Base-by-base conservation (phyloP, 768 basidiomycete species). In the Neoboletus magnificus region DNA sequence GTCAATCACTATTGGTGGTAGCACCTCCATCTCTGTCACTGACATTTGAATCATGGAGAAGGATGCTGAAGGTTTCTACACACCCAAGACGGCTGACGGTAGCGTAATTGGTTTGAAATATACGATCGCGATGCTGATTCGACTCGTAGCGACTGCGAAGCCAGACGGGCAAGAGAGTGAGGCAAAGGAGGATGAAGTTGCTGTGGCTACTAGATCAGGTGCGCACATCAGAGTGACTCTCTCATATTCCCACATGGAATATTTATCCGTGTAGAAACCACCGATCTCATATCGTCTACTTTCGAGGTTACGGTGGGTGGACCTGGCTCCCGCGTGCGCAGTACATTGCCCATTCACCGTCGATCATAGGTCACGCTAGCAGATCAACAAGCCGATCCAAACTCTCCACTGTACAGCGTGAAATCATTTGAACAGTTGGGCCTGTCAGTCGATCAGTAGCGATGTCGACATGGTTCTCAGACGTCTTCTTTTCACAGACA, bases 371-470 rank as follows among this genome's bases (percentile, higher is more conserved):
- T 99, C 59, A 98, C 94, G 20, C 81, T 98, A 55, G 94, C 94
- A 48, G 95, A 98, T 74, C 92, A 96, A 69, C 97, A 98, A 74
- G 85, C 82, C 29, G 92, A 99, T 67, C 91, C 93, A 39, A 87
- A 96, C 68, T 98, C 96, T n/a, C 97, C 96, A 4, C 74, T 99
- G 16, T 96, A 82, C 73, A 96, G 93, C 52, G 89, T 83, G 29
- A 96, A 98, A 71, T 86, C 89, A 0, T 99, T 99, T 60, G 94
- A 99, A 69, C 90, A 98, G 61, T 84, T 99, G 43, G 95, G 95
- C 56, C 73, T 99, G 94, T 98, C 36, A 65, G 93, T 81, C 6
- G 12, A 30, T 32, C 40, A 18, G 41, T 33, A 33, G 37, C 36
- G 23, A 46, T 30, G n/a, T 33, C 47, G 5, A 45, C 25, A 4